A percentile compares a stretch with the other conserved stretches of the same genome.
Conservation (phyloP, 345 rosid species). For the Draba incana region DNA sequence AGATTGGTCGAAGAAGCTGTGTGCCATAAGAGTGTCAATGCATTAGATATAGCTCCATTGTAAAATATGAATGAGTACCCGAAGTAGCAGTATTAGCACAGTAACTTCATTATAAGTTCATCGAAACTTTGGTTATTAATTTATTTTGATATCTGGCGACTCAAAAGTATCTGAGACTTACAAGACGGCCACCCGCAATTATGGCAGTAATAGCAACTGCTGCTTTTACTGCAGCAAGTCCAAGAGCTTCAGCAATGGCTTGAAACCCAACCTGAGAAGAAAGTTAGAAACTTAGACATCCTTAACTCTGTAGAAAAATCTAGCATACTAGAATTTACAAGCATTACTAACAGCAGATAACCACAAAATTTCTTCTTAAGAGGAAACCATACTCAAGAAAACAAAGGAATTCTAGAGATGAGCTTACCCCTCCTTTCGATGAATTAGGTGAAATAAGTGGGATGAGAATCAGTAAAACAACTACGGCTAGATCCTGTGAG, state of each 20-base stretch:
- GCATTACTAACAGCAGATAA: conserved; percentile 9
- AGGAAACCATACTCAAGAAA: conserved; percentile 24
- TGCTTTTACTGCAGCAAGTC: conserved; percentile 95
- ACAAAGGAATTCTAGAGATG: conserved; percentile 22
- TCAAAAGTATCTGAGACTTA: conserved; percentile 46
- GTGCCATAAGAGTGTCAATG: conserved; percentile 27
- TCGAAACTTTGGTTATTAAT: conserved; percentile 21
- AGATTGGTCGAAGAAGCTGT: conserved; percentile 98
- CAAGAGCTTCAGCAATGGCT: conserved; percentile 99
- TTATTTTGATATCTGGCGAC: conserved; percentile 20
- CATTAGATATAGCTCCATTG: conserved; percentile 22
- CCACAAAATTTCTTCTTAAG: conserved; percentile 5
- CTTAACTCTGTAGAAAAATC: conserved; percentile 10
- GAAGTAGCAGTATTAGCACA: conserved; percentile 24
- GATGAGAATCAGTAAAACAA: conserved; percentile 93
- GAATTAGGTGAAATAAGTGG: conserved; percentile 99
- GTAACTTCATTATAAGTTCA: conserved; percentile 18
- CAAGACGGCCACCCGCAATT: conserved; percentile 98
- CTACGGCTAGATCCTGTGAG: conserved; percentile 96
- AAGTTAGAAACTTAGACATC: conserved; percentile 27
- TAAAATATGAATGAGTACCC: conserved; percentile 8
- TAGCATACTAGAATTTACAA: conserved; percentile 1
- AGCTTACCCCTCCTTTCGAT: conserved; percentile 97
- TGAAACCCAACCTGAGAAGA: conserved; percentile 88
- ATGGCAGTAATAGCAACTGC: conserved; percentile 93